Base-by-base conservation (phyloP, 495 filamentous ascomycete species). In the Podospora tetraspora region DNA sequence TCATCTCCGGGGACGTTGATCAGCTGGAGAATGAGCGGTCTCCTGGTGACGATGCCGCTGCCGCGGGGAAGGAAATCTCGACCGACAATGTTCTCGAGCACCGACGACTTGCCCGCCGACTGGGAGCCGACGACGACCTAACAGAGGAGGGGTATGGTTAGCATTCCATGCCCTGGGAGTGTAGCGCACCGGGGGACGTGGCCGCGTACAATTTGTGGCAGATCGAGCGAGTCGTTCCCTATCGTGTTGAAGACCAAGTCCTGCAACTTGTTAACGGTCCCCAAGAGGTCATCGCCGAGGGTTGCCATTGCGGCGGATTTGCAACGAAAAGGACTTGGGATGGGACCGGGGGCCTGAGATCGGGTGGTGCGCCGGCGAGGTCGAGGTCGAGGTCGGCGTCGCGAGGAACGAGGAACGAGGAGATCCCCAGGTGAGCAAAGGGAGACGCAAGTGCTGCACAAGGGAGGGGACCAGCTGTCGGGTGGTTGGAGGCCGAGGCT, bases 211-310 rank as follows among this genome's bases (percentile, higher is more conserved):
- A 99, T 99, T 79, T 99, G 95, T 64, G 95, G 95, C 57, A 99
- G 80, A 80, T 99, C 95, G 65, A 99, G 87, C 43, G 94, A 97
- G 77, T 99, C 95, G 81, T 95, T 97, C 76, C 95, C 96, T 77
- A 99, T 99, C 63, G 96, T 99, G 82, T 99, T 98, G 83, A 99
- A 98, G 67, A 99, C 95, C 75, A 99, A 80, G 80, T 99, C 95
- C 76, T 99, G 96, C 69, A 99, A 85, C 82, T 94, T 94, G 82
- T 99, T 98, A 77, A 98, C 95, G 62, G 91, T 94, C 66, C 86
- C 86, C 75, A 99, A 85, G 77, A 99, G 82, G 78, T 97, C 93
- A 74, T 99, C 95, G 73, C 95, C 95, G 64, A 97, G 87, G 68
- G 85, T 79, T 62, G 85, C 83, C 85, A 87, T 87, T 57, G 63